Evolutionary conservation across 2,329 filamentous ascomycete species (phyloP).

Genomic region (Colletotrichum sojae): DNA sequence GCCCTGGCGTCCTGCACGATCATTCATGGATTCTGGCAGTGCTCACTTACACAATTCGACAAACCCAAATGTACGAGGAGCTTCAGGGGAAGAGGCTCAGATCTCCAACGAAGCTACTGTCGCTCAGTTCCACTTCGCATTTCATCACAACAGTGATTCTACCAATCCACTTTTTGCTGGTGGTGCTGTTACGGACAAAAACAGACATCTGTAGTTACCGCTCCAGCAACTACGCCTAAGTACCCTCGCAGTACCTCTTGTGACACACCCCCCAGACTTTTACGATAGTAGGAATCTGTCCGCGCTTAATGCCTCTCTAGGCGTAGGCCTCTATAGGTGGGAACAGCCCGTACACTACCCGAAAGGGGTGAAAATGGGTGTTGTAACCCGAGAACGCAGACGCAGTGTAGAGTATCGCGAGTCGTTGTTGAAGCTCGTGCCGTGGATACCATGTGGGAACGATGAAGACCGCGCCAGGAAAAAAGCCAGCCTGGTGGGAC

Average conservation of each 20-base stretch:
- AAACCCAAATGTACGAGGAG: neutral
- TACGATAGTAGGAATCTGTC: too few species aligned
- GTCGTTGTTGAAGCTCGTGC: conserved; percentile 47
- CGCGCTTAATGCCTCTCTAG: too few species aligned
- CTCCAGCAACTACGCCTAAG: too few species aligned
- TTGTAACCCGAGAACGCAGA: conserved; percentile 61
- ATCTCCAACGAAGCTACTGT: neutral
- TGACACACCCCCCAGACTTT: too few species aligned
- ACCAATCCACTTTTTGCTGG: neutral
- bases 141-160: neutral
- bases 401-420: conserved; percentile 54
- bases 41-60: neutral
- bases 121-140: neutral
- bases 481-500: conserved; percentile 43
- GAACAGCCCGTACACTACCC: too few species aligned
- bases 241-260: too few species aligned
- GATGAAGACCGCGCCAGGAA: conserved; percentile 50
- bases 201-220: too few species aligned
- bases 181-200: too few species aligned
- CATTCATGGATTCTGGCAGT: neutral
- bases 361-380: too few species aligned
- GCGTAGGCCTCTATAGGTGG: too few species aligned
- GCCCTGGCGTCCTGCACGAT: neutral
- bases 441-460: conserved; percentile 49
- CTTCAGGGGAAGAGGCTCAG: too few species aligned